These are phyloP conservation scores for Prunus davidiana DNA, from an alignment of 306 rosid genomes.

Conservation along the genomic window DNA sequence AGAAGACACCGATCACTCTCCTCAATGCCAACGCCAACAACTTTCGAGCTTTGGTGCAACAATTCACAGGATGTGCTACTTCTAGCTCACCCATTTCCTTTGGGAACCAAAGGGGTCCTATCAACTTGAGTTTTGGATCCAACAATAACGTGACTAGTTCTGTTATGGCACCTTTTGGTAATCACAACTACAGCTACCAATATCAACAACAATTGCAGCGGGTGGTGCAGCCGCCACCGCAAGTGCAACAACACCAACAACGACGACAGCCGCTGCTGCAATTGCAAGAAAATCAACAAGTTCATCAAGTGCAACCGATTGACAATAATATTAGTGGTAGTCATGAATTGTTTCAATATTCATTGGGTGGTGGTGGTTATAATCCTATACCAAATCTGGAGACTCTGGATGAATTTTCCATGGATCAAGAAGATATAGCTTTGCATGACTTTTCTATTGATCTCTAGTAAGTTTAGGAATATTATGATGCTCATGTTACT, in stretches of 20 bases:
- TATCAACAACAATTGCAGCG: conserved; percentile 23
- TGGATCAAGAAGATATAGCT: conserved; percentile 14
- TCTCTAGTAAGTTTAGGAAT: background rate
- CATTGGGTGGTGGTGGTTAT: background rate
- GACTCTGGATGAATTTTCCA: background rate
- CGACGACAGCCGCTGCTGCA: conserved; percentile 11
- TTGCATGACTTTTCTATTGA: conserved; percentile 2
- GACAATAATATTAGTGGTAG: background rate
- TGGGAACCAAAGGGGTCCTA: conserved; percentile 60
- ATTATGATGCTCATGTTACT: background rate
- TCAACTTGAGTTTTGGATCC: conserved; percentile 60
- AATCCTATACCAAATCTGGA: background rate
- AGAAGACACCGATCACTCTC: conserved; percentile 62
- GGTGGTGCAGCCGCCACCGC: conserved; percentile 15
- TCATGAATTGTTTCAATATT: conserved; percentile 7
- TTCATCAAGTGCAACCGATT: background rate
- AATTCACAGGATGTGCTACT: conserved; percentile 70
- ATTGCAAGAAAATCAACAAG: background rate
- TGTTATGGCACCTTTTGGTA: conserved; percentile 1
- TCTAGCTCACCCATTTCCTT: conserved; percentile 28
- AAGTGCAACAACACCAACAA: conserved; percentile 21
- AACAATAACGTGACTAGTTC: conserved; percentile 8
- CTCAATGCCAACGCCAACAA: conserved; percentile 67
- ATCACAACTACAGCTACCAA: conserved; percentile 1
- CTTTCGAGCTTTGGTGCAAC: conserved; percentile 78